These are phyloP conservation scores for Emergomyces orientalis DNA, from an alignment of 2,329 filamentous ascomycete genomes.

Conservation along the genomic window DNA sequence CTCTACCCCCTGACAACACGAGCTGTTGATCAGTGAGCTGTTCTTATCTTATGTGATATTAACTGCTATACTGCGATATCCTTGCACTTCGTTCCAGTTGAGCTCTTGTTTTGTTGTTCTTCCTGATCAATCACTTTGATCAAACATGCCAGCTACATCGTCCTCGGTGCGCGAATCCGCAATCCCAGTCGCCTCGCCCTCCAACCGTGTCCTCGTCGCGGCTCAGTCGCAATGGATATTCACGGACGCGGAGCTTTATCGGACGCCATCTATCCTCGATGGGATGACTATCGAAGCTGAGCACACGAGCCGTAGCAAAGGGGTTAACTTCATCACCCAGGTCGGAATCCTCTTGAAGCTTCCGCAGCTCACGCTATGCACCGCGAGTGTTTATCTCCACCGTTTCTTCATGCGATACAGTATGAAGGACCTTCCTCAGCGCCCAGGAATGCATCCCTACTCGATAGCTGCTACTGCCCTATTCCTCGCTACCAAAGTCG, in stretches of 20 bases:
- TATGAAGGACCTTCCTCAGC: slow-evolving; percentile 61
- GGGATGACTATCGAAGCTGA: slow-evolving; percentile 71
- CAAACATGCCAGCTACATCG: slow-evolving; percentile 20
- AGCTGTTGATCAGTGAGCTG: background rate
- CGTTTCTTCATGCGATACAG: slow-evolving; percentile 88
- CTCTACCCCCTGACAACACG: background rate
- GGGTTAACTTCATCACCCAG: slow-evolving; percentile 93
- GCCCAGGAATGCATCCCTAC: slow-evolving; percentile 75
- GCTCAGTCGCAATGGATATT: slow-evolving; percentile 78
- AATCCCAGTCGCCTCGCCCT: slow-evolving; percentile 29
- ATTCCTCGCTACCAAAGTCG: slow-evolving; percentile 92
- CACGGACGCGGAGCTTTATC: slow-evolving; percentile 68
- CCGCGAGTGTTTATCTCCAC: slow-evolving; percentile 90
- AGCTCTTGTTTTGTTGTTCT: background rate
- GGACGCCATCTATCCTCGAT: slow-evolving; percentile 75
- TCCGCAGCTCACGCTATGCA: slow-evolving; percentile 83
- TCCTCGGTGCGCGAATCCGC: slow-evolving; percentile 20
- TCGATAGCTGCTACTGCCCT: slow-evolving; percentile 84
- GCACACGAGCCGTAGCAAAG: slow-evolving; percentile 71
- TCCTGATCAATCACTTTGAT: background rate
- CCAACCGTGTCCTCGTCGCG: slow-evolving; percentile 43
- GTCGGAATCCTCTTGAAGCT: slow-evolving; percentile 86
- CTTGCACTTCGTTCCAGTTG: background rate
- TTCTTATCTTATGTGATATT: background rate
- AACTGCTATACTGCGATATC: background rate